Conservation (phyloP, 768 basidiomycete species). For the Sporobolomyces phaffii region DNA sequence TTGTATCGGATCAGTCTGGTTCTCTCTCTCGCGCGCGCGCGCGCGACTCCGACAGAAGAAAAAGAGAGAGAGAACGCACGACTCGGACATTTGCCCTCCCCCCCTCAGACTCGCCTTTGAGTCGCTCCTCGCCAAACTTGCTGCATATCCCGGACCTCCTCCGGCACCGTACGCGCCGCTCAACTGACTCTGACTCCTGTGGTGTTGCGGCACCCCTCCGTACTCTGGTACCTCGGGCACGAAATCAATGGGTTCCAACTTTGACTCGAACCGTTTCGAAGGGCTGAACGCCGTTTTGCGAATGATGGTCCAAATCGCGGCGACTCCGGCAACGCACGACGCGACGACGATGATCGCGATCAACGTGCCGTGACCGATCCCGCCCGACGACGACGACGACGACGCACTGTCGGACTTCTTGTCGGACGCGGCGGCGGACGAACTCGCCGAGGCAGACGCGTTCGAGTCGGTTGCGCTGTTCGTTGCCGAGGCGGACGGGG, state of each 20-base stretch:
- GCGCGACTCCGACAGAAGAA: too few relatives aligned
- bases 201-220: background rate
- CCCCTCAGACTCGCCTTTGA: background rate
- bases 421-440: background rate
- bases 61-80: too few relatives aligned
- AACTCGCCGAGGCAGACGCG: background rate
- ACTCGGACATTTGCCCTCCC: slow-evolving; percentile 21
- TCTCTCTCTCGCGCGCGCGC: too few relatives aligned
- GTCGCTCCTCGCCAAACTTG: slow-evolving; percentile 29
- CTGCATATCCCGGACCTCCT: slow-evolving; percentile 2
- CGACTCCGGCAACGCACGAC: slow-evolving; percentile 60
- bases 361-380: slow-evolving; percentile 17
- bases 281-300: slow-evolving; percentile 77
- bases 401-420: background rate
- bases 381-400: slow-evolving; percentile 5
- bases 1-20: too few relatives aligned
- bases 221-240: slow-evolving; percentile 1
- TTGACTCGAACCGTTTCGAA: slow-evolving; percentile 71
- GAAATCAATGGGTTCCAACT: slow-evolving; percentile 72
- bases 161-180: background rate
- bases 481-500: background rate
- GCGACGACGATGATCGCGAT: slow-evolving; percentile 68
- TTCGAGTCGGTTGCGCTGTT: background rate
- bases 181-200: slow-evolving; percentile 19
- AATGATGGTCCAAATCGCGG: slow-evolving; percentile 65